A percentile compares a stretch with the other conserved stretches of the same genome.
phyloP scores from a whole-genome alignment of 1,284 basidiomycete species.

The Ceratobasidium sp. region DNA sequence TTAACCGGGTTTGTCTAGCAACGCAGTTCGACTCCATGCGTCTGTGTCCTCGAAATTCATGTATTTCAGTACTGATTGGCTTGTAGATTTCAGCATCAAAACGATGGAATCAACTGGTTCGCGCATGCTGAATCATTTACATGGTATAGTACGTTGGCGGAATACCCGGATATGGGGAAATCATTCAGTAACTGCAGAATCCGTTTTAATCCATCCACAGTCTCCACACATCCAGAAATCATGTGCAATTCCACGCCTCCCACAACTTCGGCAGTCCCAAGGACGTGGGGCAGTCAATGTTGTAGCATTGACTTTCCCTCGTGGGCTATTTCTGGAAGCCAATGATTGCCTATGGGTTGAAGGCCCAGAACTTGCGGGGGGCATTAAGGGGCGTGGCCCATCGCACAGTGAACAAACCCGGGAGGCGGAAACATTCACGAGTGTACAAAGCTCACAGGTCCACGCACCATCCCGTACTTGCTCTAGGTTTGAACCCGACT shows the following conservation, averaged over 20 bases:
- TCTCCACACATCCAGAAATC: constrained; percentile 76
- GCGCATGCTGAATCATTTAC: background rate
- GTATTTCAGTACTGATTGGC: background rate
- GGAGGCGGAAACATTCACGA: constrained; percentile 61
- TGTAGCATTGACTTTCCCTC: background rate
- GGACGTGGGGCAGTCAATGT: constrained; percentile 48
- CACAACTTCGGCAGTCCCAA: constrained; percentile 76
- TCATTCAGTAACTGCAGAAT: constrained; percentile 45
- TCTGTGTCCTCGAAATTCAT: background rate
- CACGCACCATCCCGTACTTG: constrained; percentile 3
- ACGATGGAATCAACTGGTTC: background rate
- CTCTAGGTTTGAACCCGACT: background rate
- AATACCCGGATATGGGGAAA: background rate
- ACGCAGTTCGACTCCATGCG: background rate
- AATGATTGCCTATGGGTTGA: background rate
- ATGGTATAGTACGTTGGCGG: constrained; percentile 7
- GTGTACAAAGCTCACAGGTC: constrained; percentile 62
- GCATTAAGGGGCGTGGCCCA: constrained; percentile 53
- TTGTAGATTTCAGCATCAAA: background rate
- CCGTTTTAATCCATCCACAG: constrained; percentile 71
- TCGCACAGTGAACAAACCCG: constrained; percentile 69
- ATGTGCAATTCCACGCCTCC: constrained; percentile 63
- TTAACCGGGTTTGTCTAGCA: background rate
- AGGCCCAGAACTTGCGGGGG: constrained; percentile 31
- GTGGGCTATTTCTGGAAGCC: background rate